phyloP scores from a whole-genome alignment of 1,284 basidiomycete genomes.

The Pseudomicrostroma phylloplanum region DNA sequence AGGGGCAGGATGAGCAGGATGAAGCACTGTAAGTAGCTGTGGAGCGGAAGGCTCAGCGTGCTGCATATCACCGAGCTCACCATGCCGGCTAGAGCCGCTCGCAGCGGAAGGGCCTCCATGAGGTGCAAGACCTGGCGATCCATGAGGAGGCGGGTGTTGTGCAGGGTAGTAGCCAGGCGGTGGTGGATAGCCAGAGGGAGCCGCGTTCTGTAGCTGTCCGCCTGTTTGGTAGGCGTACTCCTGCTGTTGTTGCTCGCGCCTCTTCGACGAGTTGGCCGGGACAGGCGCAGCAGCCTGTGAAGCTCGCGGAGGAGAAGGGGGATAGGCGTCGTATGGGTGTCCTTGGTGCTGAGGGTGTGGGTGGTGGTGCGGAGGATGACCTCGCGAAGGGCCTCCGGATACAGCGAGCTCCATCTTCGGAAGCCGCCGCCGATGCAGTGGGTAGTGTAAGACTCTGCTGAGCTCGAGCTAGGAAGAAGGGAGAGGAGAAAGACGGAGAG shows the following conservation, averaged over 20 bases:
- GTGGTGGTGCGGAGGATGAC: background rate
- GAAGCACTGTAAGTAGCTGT: background rate
- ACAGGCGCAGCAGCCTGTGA: background rate
- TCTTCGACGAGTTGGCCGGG: background rate
- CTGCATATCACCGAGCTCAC: background rate
- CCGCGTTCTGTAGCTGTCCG: background rate
- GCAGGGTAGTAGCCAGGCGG: conserved; percentile 2
- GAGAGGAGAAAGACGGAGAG: no score
- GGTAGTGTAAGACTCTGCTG: no score
- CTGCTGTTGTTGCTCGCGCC: background rate
- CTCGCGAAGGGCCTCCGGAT: conserved; percentile 3
- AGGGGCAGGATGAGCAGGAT: background rate
- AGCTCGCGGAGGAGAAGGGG: background rate
- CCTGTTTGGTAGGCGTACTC: background rate
- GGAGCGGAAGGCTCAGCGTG: background rate
- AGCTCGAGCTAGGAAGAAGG: no score
- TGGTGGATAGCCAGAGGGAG: background rate
- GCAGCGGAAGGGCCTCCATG: background rate
- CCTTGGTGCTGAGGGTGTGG: background rate
- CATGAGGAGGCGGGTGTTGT: background rate
- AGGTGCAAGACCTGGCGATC: no score
- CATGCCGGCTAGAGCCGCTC: conserved; percentile 5
- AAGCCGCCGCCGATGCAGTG: background rate
- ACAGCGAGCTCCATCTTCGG: conserved; percentile 5
- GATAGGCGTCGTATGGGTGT: background rate